phyloP scores from a whole-genome alignment of 2,329 filamentous ascomycete species.

The Trichoderma semiorbis region DNA sequence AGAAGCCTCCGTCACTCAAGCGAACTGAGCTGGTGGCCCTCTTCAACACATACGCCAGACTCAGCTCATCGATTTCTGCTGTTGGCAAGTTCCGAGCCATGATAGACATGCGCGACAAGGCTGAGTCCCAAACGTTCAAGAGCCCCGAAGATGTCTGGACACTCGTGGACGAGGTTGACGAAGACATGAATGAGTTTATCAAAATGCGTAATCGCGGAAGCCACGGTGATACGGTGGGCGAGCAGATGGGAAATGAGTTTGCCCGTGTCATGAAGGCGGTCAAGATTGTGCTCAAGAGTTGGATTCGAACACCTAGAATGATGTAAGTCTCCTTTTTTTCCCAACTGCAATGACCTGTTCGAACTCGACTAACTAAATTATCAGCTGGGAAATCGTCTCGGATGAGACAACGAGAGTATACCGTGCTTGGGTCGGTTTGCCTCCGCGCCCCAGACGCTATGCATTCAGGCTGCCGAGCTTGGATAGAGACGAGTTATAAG shows the following conservation, averaged over 20 bases:
- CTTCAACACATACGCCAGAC: constrained; percentile 87
- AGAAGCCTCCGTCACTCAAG: constrained; percentile 68
- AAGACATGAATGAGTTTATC: constrained; percentile 27
- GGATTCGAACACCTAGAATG: constrained; percentile 63
- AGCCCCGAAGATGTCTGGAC: constrained; percentile 9
- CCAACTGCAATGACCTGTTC: not conserved
- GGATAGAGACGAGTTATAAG: constrained; percentile 47
- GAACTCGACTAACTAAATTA: not conserved
- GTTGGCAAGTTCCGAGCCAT: constrained; percentile 67
- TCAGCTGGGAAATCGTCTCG: constrained; percentile 43
- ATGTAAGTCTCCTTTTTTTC: constrained; percentile 55
- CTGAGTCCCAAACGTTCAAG: constrained; percentile 20
- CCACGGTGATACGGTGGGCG: constrained; percentile 38
- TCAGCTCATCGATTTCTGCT: constrained; percentile 75
- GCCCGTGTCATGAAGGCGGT: constrained; percentile 58
- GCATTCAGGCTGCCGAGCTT: constrained; percentile 41
- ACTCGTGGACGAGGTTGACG: constrained; percentile 34
- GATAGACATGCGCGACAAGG: constrained; percentile 36
- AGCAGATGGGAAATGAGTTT: constrained; percentile 63
- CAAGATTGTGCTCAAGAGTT: constrained; percentile 65
- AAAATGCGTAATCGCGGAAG: constrained; percentile 32
- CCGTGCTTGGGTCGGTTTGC: constrained; percentile 52
- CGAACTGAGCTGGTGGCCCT: constrained; percentile 91
- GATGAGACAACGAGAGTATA: constrained; percentile 46
- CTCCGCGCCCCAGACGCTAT: constrained; percentile 49